Base-by-base conservation (phyloP, 78 protist species). In the Dictyostelium intermedium region DNA sequence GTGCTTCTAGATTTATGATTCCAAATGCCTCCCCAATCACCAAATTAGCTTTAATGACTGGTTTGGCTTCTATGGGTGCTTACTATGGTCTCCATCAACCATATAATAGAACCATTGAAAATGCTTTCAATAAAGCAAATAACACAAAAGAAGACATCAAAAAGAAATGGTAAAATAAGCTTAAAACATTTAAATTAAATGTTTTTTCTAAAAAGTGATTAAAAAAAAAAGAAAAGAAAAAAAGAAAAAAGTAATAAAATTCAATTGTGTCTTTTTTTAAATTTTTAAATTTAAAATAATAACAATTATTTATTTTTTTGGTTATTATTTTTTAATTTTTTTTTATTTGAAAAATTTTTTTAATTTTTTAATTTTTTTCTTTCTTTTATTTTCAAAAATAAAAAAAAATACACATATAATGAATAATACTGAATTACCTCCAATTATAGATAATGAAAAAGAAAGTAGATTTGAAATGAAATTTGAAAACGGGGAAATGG, bases 41-140 rank as follows among this genome's bases (percentile, higher is more conserved):
- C 37, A 50, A 56, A 60, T 78, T 30, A 13, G 20, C 66, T 32
- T 13, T 70, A 18, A 89, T 89, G 23, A 23, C 73, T 6, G 86
- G 87, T 81, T 30, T 80, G 14, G 87, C 87, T 47, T 56, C 74
- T 39, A 20, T 89, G 1, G 94, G 94, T 69, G 94, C 87, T 45
- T 89, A 35, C 53, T 89, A 89, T 39, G 94, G 94, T 78, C 25
- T 89, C 3, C 61, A 78, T 34, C 60, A 66, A 70, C 86, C 85
- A 63, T 16, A 50, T 5, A 80, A 80, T 25, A n/a, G 32, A 20
- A 37, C 18, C 10, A 80, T 80, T 5, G 72, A 80, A 16, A 72
- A 72, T 32, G 20, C 79, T 6, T 18, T 72, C 25, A 16, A 34
- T 1, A 77, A n/a, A 77, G n/a, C 30, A 30, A 34, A 74, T 20